These are phyloP conservation scores for Anthoceros angustus DNA, from an alignment of 225 moss, liverwort and hornwort genomes.

Conservation along the genomic window DNA sequence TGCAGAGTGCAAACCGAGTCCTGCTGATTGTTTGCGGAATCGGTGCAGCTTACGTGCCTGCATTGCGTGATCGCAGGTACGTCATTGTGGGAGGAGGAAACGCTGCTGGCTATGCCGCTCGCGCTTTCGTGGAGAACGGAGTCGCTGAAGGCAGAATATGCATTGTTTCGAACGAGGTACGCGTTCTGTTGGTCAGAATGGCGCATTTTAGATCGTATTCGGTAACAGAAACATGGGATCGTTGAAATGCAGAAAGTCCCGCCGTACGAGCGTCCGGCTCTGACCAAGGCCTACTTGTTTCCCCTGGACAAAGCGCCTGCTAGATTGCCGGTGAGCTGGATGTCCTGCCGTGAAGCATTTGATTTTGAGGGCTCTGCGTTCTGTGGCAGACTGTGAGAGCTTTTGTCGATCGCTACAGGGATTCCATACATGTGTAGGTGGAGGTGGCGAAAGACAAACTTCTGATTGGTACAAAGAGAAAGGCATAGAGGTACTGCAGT, in stretches of 20 bases:
- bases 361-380: not conserved
- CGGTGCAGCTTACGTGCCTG: too few relatives aligned
- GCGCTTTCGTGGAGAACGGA: conserved; percentile 29
- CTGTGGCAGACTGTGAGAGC: not conserved
- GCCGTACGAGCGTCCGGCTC: conserved; percentile 1
- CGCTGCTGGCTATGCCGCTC: conserved; percentile 35
- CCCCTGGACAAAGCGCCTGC: conserved; percentile 26
- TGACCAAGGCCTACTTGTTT: conserved; percentile 4
- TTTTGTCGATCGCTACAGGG: conserved; percentile 21
- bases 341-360: not conserved
- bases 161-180: conserved; percentile 31
- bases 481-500: conserved; percentile 13
- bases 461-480: conserved; percentile 73
- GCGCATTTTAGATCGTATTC: not conserved
- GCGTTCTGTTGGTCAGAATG: not conserved
- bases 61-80: conserved; percentile 11
- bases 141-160: conserved; percentile 24
- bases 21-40: not conserved
- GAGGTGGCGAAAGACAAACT: conserved; percentile 58
- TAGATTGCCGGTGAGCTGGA: conserved; percentile 21
- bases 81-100: conserved; percentile 36
- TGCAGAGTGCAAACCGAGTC: not conserved
- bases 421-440: conserved; percentile 62
- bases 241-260: not conserved
- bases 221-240: not conserved